Conservation (phyloP, 2,329 filamentous ascomycete species). For the Xylariales sp. region DNA sequence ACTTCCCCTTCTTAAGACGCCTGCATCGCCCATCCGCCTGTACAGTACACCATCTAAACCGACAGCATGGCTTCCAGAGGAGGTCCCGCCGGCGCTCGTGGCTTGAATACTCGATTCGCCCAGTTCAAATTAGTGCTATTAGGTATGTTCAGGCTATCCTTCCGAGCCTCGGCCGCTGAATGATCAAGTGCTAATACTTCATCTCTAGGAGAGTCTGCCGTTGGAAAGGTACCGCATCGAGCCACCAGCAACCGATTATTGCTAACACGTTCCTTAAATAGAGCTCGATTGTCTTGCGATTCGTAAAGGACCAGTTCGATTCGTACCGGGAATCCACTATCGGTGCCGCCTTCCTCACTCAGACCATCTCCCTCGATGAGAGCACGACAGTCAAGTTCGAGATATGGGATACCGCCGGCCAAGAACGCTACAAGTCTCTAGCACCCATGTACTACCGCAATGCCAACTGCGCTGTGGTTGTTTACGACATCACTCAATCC, state of each 20-base stretch:
- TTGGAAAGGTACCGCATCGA: conserved; percentile 76
- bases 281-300: conserved; percentile 96
- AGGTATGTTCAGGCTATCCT: conserved; percentile 53
- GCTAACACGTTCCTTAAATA: conserved; percentile 36
- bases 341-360: conserved; percentile 96
- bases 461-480: conserved; percentile 97
- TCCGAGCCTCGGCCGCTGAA: not conserved
- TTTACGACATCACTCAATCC: conserved; percentile 99
- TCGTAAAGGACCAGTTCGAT: conserved; percentile 99
- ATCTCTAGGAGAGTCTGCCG: conserved; percentile 83
- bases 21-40: too few relatives aligned
- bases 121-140: conserved; percentile 98
- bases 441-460: conserved; percentile 99
- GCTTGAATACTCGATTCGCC: conserved; percentile 80
- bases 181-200: conserved; percentile 31
- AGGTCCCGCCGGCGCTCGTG: conserved; percentile 56
- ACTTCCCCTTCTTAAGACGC: too few relatives aligned
- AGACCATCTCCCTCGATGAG: conserved; percentile 97
- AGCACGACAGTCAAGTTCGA: conserved; percentile 99
- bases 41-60: too few relatives aligned
- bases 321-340: conserved; percentile 95
- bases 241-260: not conserved
- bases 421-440: conserved; percentile 98
- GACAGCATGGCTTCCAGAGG: conserved; percentile 80
- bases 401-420: conserved; percentile 98